Base-by-base conservation (phyloP, 148 eudicot genomes). In the Dysphania ambrosioides region DNA sequence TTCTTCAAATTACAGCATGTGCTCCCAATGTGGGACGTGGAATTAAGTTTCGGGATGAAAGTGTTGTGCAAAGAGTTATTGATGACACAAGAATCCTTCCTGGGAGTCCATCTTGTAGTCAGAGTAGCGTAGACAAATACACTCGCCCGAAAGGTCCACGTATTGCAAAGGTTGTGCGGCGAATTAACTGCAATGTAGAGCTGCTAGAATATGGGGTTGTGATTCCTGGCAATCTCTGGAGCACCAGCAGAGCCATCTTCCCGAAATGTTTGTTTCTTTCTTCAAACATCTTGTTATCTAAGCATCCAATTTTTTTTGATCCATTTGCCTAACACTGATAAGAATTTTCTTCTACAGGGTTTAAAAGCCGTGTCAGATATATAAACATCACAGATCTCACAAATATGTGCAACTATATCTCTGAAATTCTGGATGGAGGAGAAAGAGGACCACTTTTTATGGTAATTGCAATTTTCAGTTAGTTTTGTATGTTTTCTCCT, bases 81-180 rank as follows among this genome's bases (percentile, higher is more conserved):
- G 89, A 82, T 36, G 83, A 83, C 62, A 63, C 76, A 66, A 87
- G 77, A 68, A 63, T 65, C 69, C 74, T 79, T 72, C 82, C 91
- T 71, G 86, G 88, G 59, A 87, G 79, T 63, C 77, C 88, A 59
- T 83, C 91, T 79, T 78, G 84, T 70, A 82, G 82, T 79, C 88
- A 87, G 80, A 86, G 82, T 78, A 88, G 84, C 73, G 68, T 82
- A 73, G 94, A 88, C 76, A 86, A 72, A 67, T 60, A 64, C 79
- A 82, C 65, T 79, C 94, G 91, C 69, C 91, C 81, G 24, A 92
- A 88, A 83, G 97, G 99, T 49, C 97, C 97, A 75, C 97, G 97
- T 31, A 89, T 92, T 73, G 99, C 97, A 24, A 92, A 90, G 80
- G 88, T 92, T 67, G 91, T 96, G 19, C 82, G 97, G 80, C 87